Base-by-base conservation (phyloP, 1,139 yeast genomes). In the Hanseniaspora gamundiae region DNA sequence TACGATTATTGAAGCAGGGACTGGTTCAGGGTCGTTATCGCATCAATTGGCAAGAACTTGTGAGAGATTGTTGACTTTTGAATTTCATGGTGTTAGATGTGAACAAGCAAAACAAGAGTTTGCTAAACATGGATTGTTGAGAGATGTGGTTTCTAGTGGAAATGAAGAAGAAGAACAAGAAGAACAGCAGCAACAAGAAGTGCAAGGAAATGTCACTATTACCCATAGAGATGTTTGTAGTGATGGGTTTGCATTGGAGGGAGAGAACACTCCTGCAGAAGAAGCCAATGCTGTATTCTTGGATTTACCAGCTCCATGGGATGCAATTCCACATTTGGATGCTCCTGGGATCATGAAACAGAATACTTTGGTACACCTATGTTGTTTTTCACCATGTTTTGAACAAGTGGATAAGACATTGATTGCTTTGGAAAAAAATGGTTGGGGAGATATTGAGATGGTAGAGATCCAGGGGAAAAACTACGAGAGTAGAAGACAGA, bases 281-380 rank as follows among this genome's bases (percentile, higher is more conserved):
- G 61, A 71, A 33, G 94, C 85, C 0, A 79, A 80, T 45, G 79
- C 80, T 2, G 76, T 91, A 0, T 93, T 93, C 56, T 70, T 93
- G 51, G 99, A 93, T 59, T 71, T 93, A 42, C 99, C 99, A 1
- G 80, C 95, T 5, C 98, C 99, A 3, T 91, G 98, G 97, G 78
- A 78, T 24, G 98, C 98, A 10, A 81, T 93, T 46, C 87, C 88
- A 6, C 81, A 83, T 59, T 66, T 91, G 40, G 65, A 69, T 22
- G 48, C 55, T 2, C 38, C 50, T 1, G 55, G 60, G 31, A 94
- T 83, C 4, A 70, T 85, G 17, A 66, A 82, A n/a, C 60, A 64
- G 8, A 65, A 65, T 21, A 67, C 70, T 47, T 67, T 71, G 38
- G 81, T 78, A 11, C 78, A 82, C 2, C 72, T 91, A 43, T 91